Evolutionary conservation across 176 grass and related monocot genomes (phyloP).

Genomic region (Urochloa ruziziensis): DNA sequence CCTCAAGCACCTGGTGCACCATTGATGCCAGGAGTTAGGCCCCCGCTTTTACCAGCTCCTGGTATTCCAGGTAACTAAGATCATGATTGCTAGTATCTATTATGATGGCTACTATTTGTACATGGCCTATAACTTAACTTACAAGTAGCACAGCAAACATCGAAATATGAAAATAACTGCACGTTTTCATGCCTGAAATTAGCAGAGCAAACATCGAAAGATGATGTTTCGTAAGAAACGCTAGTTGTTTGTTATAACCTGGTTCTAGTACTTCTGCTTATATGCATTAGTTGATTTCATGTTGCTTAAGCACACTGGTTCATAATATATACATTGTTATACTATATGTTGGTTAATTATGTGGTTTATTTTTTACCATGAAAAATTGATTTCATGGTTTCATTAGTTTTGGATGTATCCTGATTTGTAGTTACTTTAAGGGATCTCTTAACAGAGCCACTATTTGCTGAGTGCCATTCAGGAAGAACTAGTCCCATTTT

Average conservation of each 20-base stretch:
- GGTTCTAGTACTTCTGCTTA: neutral
- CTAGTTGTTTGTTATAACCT: neutral
- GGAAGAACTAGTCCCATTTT: neutral
- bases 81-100: conserved; percentile 15
- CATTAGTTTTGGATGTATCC: neutral
- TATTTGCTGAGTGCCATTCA: neutral
- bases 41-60: conserved; percentile 61
- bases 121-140: neutral
- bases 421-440: neutral
- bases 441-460: neutral
- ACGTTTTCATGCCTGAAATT: neutral
- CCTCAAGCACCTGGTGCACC: conserved; percentile 43
- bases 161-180: neutral
- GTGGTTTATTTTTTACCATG: neutral
- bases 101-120: neutral
- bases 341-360: neutral
- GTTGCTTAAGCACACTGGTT: neutral
- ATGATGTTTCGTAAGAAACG: neutral
- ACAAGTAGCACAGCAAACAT: too few species aligned
- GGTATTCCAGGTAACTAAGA: conserved; percentile 50
- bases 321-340: neutral
- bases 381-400: neutral
- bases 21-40: conserved; percentile 49
- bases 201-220: neutral
- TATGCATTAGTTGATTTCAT: conserved; percentile 5